Percentiles rank a stretch among this genome's conserved stretches.
Conservation (phyloP, 75 land plant genomes). For the Selaginella tamariscina region DNA sequence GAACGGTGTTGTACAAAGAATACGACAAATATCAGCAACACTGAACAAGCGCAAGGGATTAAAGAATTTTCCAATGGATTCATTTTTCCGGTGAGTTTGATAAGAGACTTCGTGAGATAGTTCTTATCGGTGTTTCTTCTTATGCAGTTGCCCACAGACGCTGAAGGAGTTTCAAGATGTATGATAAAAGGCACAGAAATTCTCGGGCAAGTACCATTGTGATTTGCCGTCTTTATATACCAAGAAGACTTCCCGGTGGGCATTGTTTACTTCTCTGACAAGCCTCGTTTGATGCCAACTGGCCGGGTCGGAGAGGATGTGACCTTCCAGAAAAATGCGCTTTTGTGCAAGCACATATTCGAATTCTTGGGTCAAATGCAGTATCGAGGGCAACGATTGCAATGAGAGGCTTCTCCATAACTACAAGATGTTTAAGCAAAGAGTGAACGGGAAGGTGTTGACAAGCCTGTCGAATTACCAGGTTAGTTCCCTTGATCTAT, state of each 20-base stretch:
- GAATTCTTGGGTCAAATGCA: conserved; percentile 1
- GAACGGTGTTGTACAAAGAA: too few relatives aligned
- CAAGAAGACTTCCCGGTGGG: conserved; percentile 1
- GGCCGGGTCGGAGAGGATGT: not conserved
- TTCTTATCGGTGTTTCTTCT: not conserved
- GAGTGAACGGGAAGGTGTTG: not conserved
- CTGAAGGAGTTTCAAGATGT: not conserved
- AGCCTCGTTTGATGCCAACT: conserved; percentile 1
- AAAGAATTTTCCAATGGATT: not conserved
- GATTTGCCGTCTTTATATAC: not conserved
- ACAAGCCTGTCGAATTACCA: not conserved
- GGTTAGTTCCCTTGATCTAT: not conserved
- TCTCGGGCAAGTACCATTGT: conserved; percentile 1
- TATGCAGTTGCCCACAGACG: not conserved
- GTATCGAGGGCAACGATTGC: not conserved
- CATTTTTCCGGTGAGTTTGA: not conserved
- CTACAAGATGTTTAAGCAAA: not conserved
- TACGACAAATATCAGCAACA: not conserved
- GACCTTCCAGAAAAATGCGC: not conserved
- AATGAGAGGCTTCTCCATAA: not conserved
- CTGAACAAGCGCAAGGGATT: not conserved
- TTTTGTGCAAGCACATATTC: conserved; percentile 1
- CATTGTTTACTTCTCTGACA: not conserved
- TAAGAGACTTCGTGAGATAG: not conserved
- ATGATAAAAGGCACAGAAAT: not conserved